phyloP scores from a whole-genome alignment of 2,329 filamentous ascomycete genomes.

The Myriosclerotinia curreyana region DNA sequence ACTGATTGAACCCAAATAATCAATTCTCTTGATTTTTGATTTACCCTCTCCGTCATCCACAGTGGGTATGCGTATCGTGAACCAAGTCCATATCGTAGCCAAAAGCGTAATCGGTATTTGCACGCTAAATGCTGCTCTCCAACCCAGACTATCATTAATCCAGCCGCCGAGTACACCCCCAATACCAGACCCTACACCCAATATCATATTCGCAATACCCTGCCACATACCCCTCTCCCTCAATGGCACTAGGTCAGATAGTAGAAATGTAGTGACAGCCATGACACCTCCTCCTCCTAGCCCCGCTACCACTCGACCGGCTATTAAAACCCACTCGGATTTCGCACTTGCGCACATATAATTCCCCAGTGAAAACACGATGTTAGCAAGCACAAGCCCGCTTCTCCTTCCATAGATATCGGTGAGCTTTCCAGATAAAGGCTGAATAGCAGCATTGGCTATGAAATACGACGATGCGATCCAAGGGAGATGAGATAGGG shows the following conservation, averaged over 20 bases:
- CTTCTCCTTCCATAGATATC: slow-evolving; percentile 69
- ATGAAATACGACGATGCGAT: slow-evolving; percentile 62
- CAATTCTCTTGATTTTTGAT: slow-evolving; percentile 53
- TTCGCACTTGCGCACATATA: slow-evolving; percentile 61
- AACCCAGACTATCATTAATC: slow-evolving; percentile 67
- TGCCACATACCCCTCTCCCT: slow-evolving; percentile 54
- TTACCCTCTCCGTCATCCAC: slow-evolving; percentile 10
- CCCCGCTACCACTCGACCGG: slow-evolving; percentile 52
- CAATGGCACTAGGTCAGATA: slow-evolving; percentile 18
- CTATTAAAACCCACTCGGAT: slow-evolving; percentile 62
- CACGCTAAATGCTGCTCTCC: slow-evolving; percentile 47
- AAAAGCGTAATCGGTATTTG: slow-evolving; percentile 18
- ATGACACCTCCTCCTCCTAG: slow-evolving; percentile 70
- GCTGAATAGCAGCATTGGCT: slow-evolving; percentile 72
- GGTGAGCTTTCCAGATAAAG: slow-evolving; percentile 67
- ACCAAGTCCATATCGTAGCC: slow-evolving; percentile 8
- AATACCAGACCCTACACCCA: slow-evolving; percentile 63
- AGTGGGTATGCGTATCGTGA: slow-evolving; percentile 14
- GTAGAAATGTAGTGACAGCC: slow-evolving; percentile 39
- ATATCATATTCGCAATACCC: slow-evolving; percentile 69
- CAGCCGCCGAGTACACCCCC: slow-evolving; percentile 70
- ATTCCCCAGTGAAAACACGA: slow-evolving; percentile 63
- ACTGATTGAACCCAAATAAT: slow-evolving; percentile 66
- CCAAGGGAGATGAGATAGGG: slow-evolving; percentile 57
- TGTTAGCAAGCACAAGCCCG: slow-evolving; percentile 62